Conservation (phyloP, 2,329 filamentous ascomycete genomes). For the Alternaria brassicicola region DNA sequence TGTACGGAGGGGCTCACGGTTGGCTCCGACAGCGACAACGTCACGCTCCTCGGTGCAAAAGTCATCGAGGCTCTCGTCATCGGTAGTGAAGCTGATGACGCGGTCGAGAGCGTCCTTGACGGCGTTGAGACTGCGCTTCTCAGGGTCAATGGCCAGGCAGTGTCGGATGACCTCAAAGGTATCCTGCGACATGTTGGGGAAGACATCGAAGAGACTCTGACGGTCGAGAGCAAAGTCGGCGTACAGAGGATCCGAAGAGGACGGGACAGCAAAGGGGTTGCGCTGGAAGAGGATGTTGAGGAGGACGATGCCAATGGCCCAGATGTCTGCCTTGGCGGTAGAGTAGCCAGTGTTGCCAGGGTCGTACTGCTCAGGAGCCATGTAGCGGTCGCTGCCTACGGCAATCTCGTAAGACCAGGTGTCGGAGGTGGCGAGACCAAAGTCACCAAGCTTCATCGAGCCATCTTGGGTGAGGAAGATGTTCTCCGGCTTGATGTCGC, state of each 20-base stretch:
- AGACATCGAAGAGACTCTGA: constrained; percentile 96
- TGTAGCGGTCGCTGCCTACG: constrained; percentile 97
- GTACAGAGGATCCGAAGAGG: constrained; percentile 89
- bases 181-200: constrained; percentile 97
- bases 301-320: constrained; percentile 95
- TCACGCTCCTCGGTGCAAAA: constrained; percentile 86
- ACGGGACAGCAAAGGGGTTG: constrained; percentile 92
- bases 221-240: constrained; percentile 91
- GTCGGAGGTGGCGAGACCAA: constrained; percentile 88
- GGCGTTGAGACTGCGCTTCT: constrained; percentile 80
- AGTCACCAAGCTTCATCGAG: constrained; percentile 94
- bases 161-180: constrained; percentile 92
- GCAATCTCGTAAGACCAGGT: constrained; percentile 90
- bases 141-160: constrained; percentile 89
- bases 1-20: constrained; percentile 93
- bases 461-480: constrained; percentile 90
- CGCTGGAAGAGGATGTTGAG: constrained; percentile 96
- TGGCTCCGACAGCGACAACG: constrained; percentile 77
- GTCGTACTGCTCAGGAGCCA: constrained; percentile 98
- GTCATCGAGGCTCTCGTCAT: constrained; percentile 89
- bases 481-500: constrained; percentile 99
- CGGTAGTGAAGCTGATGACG: constrained; percentile 88
- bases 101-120: constrained; percentile 79
- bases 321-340: constrained; percentile 90
- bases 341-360: constrained; percentile 86